Conservation (phyloP, 371 early-diverging fungal genomes). For the Entomophthora muscae region DNA sequence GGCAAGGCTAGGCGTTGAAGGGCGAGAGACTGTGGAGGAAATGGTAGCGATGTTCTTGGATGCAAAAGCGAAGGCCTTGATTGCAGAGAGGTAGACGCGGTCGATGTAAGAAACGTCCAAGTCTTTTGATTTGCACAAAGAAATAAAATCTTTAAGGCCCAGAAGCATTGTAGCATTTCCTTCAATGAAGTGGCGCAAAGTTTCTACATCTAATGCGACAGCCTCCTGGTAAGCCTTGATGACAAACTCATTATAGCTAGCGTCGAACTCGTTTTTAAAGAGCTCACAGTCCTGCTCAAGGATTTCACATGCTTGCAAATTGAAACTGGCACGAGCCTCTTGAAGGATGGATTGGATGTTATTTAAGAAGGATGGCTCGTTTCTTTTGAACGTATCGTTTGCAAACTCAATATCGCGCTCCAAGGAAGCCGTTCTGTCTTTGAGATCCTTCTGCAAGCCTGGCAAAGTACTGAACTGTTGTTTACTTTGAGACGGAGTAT, state of each 20-base stretch:
- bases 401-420: not conserved
- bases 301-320: not conserved
- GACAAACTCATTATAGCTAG: not conserved
- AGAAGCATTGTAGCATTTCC: not conserved
- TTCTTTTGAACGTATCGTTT: not conserved
- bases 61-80: not conserved
- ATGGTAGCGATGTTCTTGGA: not conserved
- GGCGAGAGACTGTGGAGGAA: not conserved
- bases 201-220: not conserved
- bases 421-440: not conserved
- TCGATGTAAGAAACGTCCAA: not conserved
- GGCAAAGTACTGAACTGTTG: not conserved
- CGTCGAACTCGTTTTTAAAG: not conserved
- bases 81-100: not conserved
- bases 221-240: not conserved
- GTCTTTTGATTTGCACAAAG: not conserved
- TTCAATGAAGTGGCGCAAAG: not conserved
- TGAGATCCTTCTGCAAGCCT: not conserved
- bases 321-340: not conserved
- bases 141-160: not conserved
- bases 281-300: not conserved
- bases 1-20: not conserved
- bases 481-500: not conserved
- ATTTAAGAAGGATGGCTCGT: not conserved
- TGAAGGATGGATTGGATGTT: not conserved